phyloP scores from a whole-genome alignment of 208 protist genomes.

The Crithidia mellificae region DNA sequence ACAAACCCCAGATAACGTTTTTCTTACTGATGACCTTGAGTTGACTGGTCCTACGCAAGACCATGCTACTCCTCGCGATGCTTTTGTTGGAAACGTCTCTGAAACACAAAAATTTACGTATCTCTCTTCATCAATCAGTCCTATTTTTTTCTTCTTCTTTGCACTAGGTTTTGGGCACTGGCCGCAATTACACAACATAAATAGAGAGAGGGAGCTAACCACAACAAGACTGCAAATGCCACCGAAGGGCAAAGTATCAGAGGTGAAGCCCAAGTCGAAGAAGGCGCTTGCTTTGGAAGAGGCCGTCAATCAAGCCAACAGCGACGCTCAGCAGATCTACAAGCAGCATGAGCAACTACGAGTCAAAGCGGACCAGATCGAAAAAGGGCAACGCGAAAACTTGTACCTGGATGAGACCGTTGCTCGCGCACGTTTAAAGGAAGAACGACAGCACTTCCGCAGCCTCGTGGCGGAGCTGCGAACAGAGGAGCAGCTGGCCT shows the following conservation, averaged over 20 bases:
- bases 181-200: neutral
- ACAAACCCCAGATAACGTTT: too few species aligned
- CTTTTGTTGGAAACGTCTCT: too few species aligned
- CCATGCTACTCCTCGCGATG: too few species aligned
- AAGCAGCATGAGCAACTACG: constrained; percentile 84
- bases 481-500: constrained; percentile 63
- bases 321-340: constrained; percentile 70
- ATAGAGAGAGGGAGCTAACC: neutral
- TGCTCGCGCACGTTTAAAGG: constrained; percentile 63
- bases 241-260: constrained; percentile 39
- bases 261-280: constrained; percentile 57
- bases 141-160: constrained; percentile 3
- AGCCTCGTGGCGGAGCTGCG: constrained; percentile 40
- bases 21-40: too few species aligned
- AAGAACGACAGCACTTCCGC: constrained; percentile 49
- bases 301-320: constrained; percentile 57
- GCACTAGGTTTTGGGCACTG: neutral
- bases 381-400: constrained; percentile 59
- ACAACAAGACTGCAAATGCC: constrained; percentile 43
- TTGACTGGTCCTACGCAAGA: too few species aligned
- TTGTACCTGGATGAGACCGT: constrained; percentile 48
- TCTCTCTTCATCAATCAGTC: too few species aligned
- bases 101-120: too few species aligned
- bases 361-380: constrained; percentile 43
- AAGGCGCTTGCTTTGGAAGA: constrained; percentile 56